Base-by-base conservation (phyloP, 2,329 filamentous ascomycete genomes). In the Hymenoscyphus fructigenus region DNA sequence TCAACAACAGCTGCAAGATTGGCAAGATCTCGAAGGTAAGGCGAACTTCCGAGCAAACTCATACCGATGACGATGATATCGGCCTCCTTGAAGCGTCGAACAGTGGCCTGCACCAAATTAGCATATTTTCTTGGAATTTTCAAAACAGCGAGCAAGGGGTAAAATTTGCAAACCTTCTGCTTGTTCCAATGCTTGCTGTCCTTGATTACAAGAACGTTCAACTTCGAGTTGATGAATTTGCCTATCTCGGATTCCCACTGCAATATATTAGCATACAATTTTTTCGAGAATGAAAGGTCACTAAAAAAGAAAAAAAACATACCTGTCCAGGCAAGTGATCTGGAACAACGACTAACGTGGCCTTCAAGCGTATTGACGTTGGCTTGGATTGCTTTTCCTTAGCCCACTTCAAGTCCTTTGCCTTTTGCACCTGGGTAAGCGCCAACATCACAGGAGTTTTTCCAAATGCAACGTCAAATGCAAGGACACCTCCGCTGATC, bases 391-490 rank as follows among this genome's bases (percentile, higher is more conserved):
- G 23, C 44, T 59, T 62, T 47, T n/a, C 44, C 23, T 23, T 23
- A 29, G 55, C 47, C 29, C 50, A 38, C 9, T 58, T 29, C n/a
- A 15, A 1, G 60, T 29, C 7, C 70, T 55, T 75, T 66, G 34
- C 79, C 78, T 56, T 83, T 26, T 57, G 79, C 3, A 76, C 74
- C 41, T 84, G 78, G 34, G 89, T 81, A 9, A 90, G 74, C 0
- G 80, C 86, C 14, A 90, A 78, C 1, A 82, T 82, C 0, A 84
- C 82, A 1, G 86, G 82, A 0, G 88, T 91, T 70, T 91, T 91
- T 0, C 88, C 88, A 71, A 88, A 90, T 0, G 85, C 87, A 38
- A 89, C 86, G 56, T 85, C 80, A 70, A 89, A 86, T 1, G 87
- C 87, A 38, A 89, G 78, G 20, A 90, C 79, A 5, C 88, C 88